Conservation (phyloP, 2,329 filamentous ascomycete species). For the Rhynchosporium graminicola region DNA sequence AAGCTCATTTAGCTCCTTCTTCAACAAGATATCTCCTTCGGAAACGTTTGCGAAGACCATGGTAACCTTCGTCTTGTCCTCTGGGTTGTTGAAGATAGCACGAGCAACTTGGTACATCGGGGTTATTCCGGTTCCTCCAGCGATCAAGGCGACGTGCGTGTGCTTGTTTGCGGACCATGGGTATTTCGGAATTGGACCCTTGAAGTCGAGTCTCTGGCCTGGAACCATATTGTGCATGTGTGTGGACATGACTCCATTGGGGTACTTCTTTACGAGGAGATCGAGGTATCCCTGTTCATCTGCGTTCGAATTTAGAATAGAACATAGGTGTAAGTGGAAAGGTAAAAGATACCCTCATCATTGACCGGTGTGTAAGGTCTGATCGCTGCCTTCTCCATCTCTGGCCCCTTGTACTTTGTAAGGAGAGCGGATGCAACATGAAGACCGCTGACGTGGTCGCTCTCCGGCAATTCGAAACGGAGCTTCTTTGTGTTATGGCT, state of each 20-base stretch:
- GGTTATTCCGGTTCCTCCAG: conserved; percentile 95
- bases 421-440: conserved; percentile 82
- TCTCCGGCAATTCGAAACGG: conserved; percentile 82
- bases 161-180: conserved; percentile 90
- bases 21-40: conserved; percentile 90
- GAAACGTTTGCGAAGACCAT: conserved; percentile 88
- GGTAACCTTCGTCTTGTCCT: conserved; percentile 97
- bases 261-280: conserved; percentile 89
- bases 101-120: conserved; percentile 96
- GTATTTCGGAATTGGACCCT: conserved; percentile 96
- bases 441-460: conserved; percentile 81
- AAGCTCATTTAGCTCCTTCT: conserved; percentile 78
- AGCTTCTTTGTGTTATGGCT: conserved; percentile 96
- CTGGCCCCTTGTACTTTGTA: conserved; percentile 86
- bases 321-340: background rate
- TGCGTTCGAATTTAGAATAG: conserved; percentile 42
- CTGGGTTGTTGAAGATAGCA: conserved; percentile 92
- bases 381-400: conserved; percentile 81
- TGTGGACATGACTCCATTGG: conserved; percentile 85
- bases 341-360: conserved; percentile 65
- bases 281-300: conserved; percentile 80
- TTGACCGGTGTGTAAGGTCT: conserved; percentile 91
- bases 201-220: conserved; percentile 83
- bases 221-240: conserved; percentile 82
- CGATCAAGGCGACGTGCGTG: conserved; percentile 80